Percentiles rank a stretch among this genome's conserved stretches.
These are phyloP conservation scores for Drechslerella dactyloides DNA, from an alignment of 2,329 filamentous ascomycete genomes.

Conservation along the genomic window DNA sequence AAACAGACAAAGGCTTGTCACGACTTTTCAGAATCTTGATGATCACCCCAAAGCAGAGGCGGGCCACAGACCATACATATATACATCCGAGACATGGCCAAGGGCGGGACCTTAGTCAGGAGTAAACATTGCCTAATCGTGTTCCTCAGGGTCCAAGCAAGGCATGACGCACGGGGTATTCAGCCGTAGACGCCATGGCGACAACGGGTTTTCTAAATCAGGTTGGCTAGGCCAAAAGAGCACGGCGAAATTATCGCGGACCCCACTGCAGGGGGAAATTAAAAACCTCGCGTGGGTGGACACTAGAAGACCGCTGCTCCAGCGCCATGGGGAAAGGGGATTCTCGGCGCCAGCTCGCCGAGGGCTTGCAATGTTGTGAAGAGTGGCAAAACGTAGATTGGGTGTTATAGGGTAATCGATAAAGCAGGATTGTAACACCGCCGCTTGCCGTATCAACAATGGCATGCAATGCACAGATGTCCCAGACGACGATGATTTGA, in stretches of 20 bases:
- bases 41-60: not conserved
- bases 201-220: not conserved
- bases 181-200: not conserved
- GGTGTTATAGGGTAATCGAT: not conserved
- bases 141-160: not conserved
- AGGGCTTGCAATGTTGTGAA: not conserved
- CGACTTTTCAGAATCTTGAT: not conserved
- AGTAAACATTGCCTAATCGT: too few relatives aligned
- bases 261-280: slow-evolving; percentile 45
- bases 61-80: not conserved
- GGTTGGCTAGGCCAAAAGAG: slow-evolving; percentile 18
- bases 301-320: not conserved
- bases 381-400: not conserved
- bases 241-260: slow-evolving; percentile 33
- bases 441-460: not conserved
- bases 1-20: slow-evolving; percentile 4
- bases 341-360: too few relatives aligned
- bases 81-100: too few relatives aligned
- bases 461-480: not conserved
- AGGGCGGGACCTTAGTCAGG: too few relatives aligned
- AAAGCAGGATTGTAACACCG: not conserved
- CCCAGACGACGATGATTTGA: not conserved
- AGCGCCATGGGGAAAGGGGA: not conserved
- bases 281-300: slow-evolving; percentile 21
- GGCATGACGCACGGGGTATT: not conserved